Evolutionary conservation across 768 basidiomycete species (phyloP).

Genomic region (Rubroboletus pulcherrimus): DNA sequence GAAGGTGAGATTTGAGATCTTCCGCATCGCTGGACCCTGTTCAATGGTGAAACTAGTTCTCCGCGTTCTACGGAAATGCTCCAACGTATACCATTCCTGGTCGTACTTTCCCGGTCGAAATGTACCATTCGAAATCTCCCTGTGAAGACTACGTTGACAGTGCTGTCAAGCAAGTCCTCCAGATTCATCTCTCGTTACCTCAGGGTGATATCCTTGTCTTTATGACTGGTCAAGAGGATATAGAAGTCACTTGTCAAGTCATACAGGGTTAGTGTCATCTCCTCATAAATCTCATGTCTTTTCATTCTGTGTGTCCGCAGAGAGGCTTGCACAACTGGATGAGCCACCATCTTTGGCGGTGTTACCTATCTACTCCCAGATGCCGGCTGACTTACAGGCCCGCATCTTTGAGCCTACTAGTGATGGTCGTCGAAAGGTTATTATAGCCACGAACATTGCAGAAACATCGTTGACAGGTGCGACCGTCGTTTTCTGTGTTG

Average conservation of each 20-base stretch:
- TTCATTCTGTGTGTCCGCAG: conserved; percentile 38
- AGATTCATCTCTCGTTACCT: conserved; percentile 92
- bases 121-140: conserved; percentile 92
- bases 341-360: conserved; percentile 85
- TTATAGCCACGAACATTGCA: conserved; percentile 98
- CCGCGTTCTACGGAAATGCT: conserved; percentile 90
- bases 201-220: conserved; percentile 95
- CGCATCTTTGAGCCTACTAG: conserved; percentile 94
- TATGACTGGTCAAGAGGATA: conserved; percentile 99
- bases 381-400: conserved; percentile 98
- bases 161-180: conserved; percentile 95
- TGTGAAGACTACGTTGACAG: conserved; percentile 99
- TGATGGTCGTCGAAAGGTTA: conserved; percentile 94
- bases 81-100: conserved; percentile 92
- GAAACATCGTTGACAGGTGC: conserved; percentile 93
- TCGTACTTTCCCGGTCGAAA: conserved; percentile 97
- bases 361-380: conserved; percentile 98
- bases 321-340: conserved; percentile 88
- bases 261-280: conserved; percentile 60
- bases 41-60: conserved; percentile 63
- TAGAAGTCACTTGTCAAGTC: conserved; percentile 95
- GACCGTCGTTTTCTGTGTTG: conserved; percentile 5
- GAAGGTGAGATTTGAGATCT: conserved; percentile 54
- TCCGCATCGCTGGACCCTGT: neutral
- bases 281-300: neutral